Evolutionary conservation across 148 eudicot species (phyloP), one percentile per base, ranked within the genome.

Genomic region (Camellia japonica): DNA sequence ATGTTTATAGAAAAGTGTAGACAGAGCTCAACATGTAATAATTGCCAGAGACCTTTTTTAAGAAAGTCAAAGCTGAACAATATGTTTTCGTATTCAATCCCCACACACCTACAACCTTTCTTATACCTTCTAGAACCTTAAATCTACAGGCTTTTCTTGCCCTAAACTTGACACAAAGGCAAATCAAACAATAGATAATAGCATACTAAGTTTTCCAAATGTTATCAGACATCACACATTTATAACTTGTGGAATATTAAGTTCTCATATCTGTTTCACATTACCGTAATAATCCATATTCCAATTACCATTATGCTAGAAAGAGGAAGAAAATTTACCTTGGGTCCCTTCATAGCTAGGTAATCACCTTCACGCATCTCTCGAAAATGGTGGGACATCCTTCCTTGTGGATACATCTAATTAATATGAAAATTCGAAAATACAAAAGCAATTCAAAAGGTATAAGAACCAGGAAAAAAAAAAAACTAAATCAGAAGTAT

Each of bases 331-430:
- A 41, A 23, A 16, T 14, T 81, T 79, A 85, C 90, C 88, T 88
- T 88, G 49, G 90, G 90, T 61, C 88, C 88, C 80, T 85, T 88
- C 81, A 88, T 87, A 77, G 86, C 78, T 59, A 88, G 74, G 80
- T 73, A 84, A 77, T 84, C 90, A 74, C 90, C 90, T 84, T 83
- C 90, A 69, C 76, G 72, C 87, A 88, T 81, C 71, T 88, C 87
- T 41, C 85, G 78, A 71, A 88, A 88, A 82, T 88, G 90, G 79
- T 85, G 88, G 78, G 90, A 88, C 88, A 88, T 88, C 83, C 88
- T 85, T 79, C 90, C 90, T 81, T 84, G 86, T 42, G 90, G 88
- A 82, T 88, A 88, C 86, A 88, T 88, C 88, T 88, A 78, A 11
- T 77, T 66, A 41, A 61, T 55, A 68, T 7, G 30, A 54, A 20